Percentiles rank a stretch among this genome's conserved stretches.
Conservation (phyloP, 352 stramenopile genomes). For the Phytopythium litorale region DNA sequence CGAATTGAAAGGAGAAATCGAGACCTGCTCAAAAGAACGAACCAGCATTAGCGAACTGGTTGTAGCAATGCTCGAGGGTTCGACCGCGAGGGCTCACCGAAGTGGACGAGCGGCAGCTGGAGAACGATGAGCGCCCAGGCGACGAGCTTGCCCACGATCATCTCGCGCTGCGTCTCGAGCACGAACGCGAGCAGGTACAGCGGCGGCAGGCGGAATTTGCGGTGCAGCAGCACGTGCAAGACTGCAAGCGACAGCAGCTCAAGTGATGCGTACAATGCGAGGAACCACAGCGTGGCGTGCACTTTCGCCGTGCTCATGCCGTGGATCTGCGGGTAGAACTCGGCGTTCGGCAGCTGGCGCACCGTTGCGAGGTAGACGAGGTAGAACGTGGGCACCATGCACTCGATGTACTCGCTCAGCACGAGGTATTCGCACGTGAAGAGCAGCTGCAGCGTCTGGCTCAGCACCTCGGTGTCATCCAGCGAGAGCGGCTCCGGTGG, state of each 20-base stretch:
- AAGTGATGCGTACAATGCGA: slow-evolving; percentile 22
- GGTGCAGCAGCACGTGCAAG: slow-evolving; percentile 18
- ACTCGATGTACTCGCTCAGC: slow-evolving; percentile 34
- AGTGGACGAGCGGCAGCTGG: slow-evolving; percentile 2
- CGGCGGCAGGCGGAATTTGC: slow-evolving; percentile 18
- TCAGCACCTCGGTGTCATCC: slow-evolving; percentile 4
- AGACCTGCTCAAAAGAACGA: not conserved
- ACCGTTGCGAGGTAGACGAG: slow-evolving; percentile 14
- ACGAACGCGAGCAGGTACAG: slow-evolving; percentile 33
- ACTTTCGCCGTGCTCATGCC: not conserved
- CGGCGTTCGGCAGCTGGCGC: slow-evolving; percentile 16
- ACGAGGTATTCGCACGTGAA: slow-evolving; percentile 30
- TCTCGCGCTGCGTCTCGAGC: slow-evolving; percentile 21
- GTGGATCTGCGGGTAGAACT: slow-evolving; percentile 18
- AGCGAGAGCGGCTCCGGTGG: not conserved
- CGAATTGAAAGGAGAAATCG: slow-evolving; percentile 2
- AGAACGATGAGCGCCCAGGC: slow-evolving; percentile 3
- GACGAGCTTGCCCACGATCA: slow-evolving; percentile 4
- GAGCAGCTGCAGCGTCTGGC: slow-evolving; percentile 19
- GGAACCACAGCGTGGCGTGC: not conserved
- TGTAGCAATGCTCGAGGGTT: not conserved
- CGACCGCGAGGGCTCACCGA: not conserved
- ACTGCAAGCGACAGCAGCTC: slow-evolving; percentile 26
- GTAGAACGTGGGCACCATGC: slow-evolving; percentile 25
- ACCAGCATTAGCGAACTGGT: not conserved